Evolutionary conservation across 2,329 filamentous ascomycete species (phyloP).

Genomic region (Penicillium decumbens): DNA sequence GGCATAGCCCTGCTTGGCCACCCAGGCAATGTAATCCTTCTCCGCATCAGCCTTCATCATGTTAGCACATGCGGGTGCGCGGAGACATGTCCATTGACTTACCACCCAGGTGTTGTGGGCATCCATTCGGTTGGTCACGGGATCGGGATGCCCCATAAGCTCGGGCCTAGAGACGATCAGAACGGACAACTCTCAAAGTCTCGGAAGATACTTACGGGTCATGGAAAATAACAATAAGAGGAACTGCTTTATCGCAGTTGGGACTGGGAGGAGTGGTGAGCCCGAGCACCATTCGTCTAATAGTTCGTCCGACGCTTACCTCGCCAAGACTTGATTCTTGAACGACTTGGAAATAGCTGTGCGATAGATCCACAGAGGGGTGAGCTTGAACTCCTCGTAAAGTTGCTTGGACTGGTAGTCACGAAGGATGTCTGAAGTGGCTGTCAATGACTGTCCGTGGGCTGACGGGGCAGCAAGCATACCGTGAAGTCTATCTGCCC

Average conservation of each 20-base stretch:
- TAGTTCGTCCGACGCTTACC: conserved; percentile 41
- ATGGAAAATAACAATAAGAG: conserved; percentile 80
- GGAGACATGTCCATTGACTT: conserved; percentile 39
- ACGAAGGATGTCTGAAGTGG: conserved; percentile 63
- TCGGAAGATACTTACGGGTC: conserved; percentile 62
- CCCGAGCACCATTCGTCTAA: background rate
- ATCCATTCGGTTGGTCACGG: conserved; percentile 67
- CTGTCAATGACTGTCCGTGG: conserved; percentile 4
- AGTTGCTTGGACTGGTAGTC: conserved; percentile 68
- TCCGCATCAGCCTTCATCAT: conserved; percentile 68
- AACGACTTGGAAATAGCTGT: conserved; percentile 70
- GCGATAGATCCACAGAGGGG: conserved; percentile 72
- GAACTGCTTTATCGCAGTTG: conserved; percentile 60
- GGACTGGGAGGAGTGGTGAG: conserved; percentile 43
- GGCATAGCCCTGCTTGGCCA: conserved; percentile 67
- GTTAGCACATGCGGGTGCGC: conserved; percentile 22
- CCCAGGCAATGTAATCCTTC: conserved; percentile 79
- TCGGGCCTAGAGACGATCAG: conserved; percentile 54
- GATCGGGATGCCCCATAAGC: conserved; percentile 62
- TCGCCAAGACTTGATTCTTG: conserved; percentile 80
- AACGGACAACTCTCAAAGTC: conserved; percentile 11
- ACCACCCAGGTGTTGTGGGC: conserved; percentile 86
- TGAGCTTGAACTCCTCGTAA: conserved; percentile 69
- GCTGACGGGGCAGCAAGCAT: conserved; percentile 12
- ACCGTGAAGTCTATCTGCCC: conserved; percentile 60